Evolutionary conservation across 1,284 basidiomycete species (phyloP).

Genomic region (Tranzscheliella williamsii): DNA sequence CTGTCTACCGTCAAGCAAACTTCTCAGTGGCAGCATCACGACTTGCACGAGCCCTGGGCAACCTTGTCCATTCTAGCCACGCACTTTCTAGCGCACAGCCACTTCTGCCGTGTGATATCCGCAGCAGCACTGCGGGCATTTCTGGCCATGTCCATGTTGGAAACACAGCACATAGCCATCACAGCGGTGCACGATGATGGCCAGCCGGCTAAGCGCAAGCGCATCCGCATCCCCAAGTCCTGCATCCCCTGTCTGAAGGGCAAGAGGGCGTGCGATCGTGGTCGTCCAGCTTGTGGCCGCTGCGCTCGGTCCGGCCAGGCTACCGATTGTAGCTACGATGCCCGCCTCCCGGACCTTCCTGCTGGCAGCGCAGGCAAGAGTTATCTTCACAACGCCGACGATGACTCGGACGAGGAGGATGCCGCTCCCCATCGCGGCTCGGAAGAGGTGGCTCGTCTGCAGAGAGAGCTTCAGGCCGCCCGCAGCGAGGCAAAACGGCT

Average conservation of each 20-base stretch:
- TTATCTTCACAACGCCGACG: background rate
- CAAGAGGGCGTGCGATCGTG: constrained; percentile 38
- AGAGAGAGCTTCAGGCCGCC: constrained; percentile 10
- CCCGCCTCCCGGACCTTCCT: constrained; percentile 15
- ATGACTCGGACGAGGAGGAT: constrained; percentile 13
- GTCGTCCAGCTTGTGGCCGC: constrained; percentile 24
- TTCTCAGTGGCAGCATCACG: too few species aligned
- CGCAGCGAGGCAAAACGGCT: constrained; percentile 15
- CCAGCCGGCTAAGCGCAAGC: constrained; percentile 28
- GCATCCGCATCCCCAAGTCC: constrained; percentile 37
- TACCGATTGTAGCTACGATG: constrained; percentile 26
- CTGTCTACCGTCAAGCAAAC: too few species aligned
- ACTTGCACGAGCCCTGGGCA: too few species aligned
- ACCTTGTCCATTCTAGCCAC: too few species aligned
- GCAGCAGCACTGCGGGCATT: too few species aligned
- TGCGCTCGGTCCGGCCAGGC: constrained; percentile 17
- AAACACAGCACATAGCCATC: background rate
- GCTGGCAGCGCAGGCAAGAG: background rate
- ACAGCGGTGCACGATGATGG: constrained; percentile 24
- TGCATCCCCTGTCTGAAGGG: constrained; percentile 35
- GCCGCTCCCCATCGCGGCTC: constrained; percentile 1
- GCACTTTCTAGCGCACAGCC: too few species aligned
- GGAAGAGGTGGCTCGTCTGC: constrained; percentile 2
- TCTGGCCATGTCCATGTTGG: too few species aligned
- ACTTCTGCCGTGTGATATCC: too few species aligned